Evolutionary conservation across 257 asterid genomes (phyloP), one percentile per base, ranked within the genome.

Genomic region (Penstemon barbatus): DNA sequence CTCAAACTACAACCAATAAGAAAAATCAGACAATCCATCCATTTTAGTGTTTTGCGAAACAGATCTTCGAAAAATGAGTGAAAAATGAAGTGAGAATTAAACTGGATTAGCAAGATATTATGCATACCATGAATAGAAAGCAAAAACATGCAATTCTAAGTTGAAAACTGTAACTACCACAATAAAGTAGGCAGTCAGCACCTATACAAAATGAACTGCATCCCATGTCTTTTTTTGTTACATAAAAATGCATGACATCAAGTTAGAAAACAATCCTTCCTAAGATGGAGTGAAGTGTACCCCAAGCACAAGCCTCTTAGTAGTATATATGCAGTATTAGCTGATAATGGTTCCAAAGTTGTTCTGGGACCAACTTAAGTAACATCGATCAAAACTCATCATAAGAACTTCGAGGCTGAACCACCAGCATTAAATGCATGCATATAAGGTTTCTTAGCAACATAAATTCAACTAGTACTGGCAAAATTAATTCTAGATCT

Each of bases 1-100:
- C 69, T 57, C 61, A 39, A 63, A 38, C 43, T 70, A 66, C 64
- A 68, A 61, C 55, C 46, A 50, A 40, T 65, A 45, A 42, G 44
- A 55, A 40, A 62, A 65, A 71, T 6, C 51, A 69, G 57, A 66
- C 53, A 25, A 71, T 39, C 18, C 63, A 57, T n/a, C 40, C 10
- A 48, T 61, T 25, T 25, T 25, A 25, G 18, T 15, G 18, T 15
- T 15, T 15, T 15, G 18, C 33, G 33, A 25, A 25, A 25, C 33
- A 1, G 33, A 25, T 25, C 3, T 25, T 25, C 33, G 33, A 25
- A 25, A 25, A 25, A 25, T 25, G 33, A 25, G 33, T 25, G 33
- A 25, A 25, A 25, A 25, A 25, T 8, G 33, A 13, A 13, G 53
- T 4, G n/a, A 49, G 15, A 12, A 9, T 49, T 9, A 9, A 1